Evolutionary conservation across 1,284 basidiomycete genomes (phyloP).

Genomic region (Lentinula novae-zelandiae): DNA sequence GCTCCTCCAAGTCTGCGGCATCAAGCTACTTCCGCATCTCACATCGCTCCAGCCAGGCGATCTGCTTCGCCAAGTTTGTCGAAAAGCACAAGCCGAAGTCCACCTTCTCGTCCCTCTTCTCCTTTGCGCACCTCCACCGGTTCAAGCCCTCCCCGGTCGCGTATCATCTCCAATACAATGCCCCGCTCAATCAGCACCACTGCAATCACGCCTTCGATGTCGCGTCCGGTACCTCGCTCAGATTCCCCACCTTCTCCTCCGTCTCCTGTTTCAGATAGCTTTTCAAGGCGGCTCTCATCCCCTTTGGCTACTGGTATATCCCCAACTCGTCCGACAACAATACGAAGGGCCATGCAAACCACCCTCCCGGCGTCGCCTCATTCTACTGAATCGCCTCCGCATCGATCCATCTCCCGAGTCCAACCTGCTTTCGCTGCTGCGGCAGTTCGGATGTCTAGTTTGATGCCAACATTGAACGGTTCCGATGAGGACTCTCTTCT

Average conservation of each 20-base stretch:
- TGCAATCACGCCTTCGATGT: slow-evolving; percentile 29
- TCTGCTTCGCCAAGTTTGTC: slow-evolving; percentile 40
- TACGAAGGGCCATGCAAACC: slow-evolving; percentile 45
- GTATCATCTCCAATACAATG: slow-evolving; percentile 33
- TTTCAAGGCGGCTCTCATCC: slow-evolving; percentile 49
- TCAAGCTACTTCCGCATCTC: slow-evolving; percentile 67
- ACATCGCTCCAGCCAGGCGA: slow-evolving; percentile 44
- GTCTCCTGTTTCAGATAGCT: slow-evolving; percentile 31
- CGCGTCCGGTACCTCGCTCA: slow-evolving; percentile 31
- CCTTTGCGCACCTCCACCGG: slow-evolving; percentile 37
- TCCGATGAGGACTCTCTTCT: slow-evolving; percentile 60
- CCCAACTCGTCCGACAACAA: slow-evolving; percentile 27
- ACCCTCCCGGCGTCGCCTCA: slow-evolving; percentile 46
- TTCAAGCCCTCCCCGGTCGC: slow-evolving; percentile 40
- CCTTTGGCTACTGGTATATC: slow-evolving; percentile 34
- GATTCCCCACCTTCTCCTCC: slow-evolving; percentile 49
- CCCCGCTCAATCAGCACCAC: slow-evolving; percentile 37
- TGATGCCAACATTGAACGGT: slow-evolving; percentile 35
- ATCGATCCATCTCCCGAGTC: slow-evolving; percentile 19
- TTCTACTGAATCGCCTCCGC: slow-evolving; percentile 17
- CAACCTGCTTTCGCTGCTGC: slow-evolving; percentile 25
- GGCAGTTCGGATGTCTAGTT: slow-evolving; percentile 31
- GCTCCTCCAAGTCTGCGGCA: slow-evolving; percentile 74
- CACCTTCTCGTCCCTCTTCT: slow-evolving; percentile 37
- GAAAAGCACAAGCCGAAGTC: slow-evolving; percentile 30